Base-by-base conservation (phyloP, 306 rosid genomes). In the Vigna unguiculata region DNA sequence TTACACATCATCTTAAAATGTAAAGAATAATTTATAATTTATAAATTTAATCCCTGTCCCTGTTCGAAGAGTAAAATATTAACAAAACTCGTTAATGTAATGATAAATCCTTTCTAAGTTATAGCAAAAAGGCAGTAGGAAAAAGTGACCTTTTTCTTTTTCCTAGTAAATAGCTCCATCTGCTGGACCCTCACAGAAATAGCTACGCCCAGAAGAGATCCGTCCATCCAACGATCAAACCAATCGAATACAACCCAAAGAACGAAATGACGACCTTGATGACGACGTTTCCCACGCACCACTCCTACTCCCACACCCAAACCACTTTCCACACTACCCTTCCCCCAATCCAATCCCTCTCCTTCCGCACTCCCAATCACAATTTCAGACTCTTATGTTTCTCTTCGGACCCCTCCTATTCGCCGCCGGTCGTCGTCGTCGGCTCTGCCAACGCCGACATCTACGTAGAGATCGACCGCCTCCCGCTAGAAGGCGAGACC, bases 401-500 rank as follows among this genome's bases (percentile, higher is more conserved):
- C 68, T 75, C 91, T 14, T 9, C 75, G 16, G 74, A 82, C 66
- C 74, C 89, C 2, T 86, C 91, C 0, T 12, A 17, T 24, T 0
- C 16, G 38, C 84, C 79, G 10, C 97, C 94, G 2, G 79, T 92
- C 0, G 91, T 95, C 20, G 98, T 92, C 13, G 93, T 95, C 0
- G 98, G 97, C 0, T 95, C 97, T 22, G 96, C 96, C 69, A 90
- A 90, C 81, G 97, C 96, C 6, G 96, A 95, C 81, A 90, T 92
- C 78, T 92, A 92, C 67, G 84, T 95, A 1, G 98, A 92, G 82
- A 88, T 90, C 48, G 91, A 95, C 0, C 77, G 97, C 13, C 82
- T 92, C 2, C 92, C 96, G 2, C 41, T 20, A 9, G 88, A 84
- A 65, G 97, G 98, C 6, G 97, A 92, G 87, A 95, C 97, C 2